phyloP scores from a whole-genome alignment of 1,284 basidiomycete genomes.

The Marasmius fiardii region DNA sequence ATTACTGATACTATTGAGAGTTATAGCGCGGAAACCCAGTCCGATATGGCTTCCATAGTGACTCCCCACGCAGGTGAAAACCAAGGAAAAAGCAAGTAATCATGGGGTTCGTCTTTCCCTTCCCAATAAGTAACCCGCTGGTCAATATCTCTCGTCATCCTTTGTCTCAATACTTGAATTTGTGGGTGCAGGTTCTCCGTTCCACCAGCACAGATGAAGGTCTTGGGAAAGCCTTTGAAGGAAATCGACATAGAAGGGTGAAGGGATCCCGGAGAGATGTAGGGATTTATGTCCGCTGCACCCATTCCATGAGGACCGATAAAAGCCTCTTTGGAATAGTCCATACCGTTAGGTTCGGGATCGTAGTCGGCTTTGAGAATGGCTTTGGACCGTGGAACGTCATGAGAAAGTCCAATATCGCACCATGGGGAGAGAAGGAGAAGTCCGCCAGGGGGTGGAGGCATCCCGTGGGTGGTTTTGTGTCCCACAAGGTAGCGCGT shows the following conservation, averaged over 20 bases:
- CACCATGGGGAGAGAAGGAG: slow-evolving; percentile 57
- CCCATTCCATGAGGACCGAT: slow-evolving; percentile 38
- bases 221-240: slow-evolving; percentile 53
- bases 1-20: background rate
- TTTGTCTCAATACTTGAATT: slow-evolving; percentile 38
- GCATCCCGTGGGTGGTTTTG: slow-evolving; percentile 26
- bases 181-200: slow-evolving; percentile 51
- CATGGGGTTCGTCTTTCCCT: slow-evolving; percentile 35
- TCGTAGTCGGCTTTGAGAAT: slow-evolving; percentile 40
- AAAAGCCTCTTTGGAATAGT: slow-evolving; percentile 31
- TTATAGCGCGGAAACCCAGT: background rate
- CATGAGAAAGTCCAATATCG: slow-evolving; percentile 43
- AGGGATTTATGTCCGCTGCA: slow-evolving; percentile 40
- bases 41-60: background rate
- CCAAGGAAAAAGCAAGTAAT: slow-evolving; percentile 29
- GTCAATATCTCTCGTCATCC: slow-evolving; percentile 47
- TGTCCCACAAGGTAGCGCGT: slow-evolving; percentile 50
- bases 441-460: slow-evolving; percentile 45
- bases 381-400: slow-evolving; percentile 28
- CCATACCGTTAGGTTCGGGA: slow-evolving; percentile 15
- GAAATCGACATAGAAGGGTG: slow-evolving; percentile 30
- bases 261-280: slow-evolving; percentile 53
- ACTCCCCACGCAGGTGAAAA: background rate
- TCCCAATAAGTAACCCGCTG: slow-evolving; percentile 29
- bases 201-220: slow-evolving; percentile 51